These are phyloP conservation scores for Zalaria sp. DNA, from an alignment of 2,329 filamentous ascomycete genomes.

Conservation along the genomic window DNA sequence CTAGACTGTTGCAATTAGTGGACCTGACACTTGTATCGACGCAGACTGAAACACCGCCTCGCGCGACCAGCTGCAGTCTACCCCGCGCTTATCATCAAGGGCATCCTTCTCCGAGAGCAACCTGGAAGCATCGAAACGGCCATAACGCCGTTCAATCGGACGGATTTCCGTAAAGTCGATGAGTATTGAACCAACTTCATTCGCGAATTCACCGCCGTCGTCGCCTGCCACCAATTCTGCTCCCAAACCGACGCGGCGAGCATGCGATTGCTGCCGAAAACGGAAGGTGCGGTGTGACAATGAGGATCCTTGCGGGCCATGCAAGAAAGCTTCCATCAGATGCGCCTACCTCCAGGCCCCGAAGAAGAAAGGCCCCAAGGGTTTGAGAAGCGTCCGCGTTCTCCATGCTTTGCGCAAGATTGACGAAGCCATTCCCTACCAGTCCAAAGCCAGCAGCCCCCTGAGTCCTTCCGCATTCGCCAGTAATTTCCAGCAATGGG, in stretches of 20 bases:
- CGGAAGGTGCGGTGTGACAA: slow-evolving; percentile 21
- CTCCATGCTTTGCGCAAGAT: slow-evolving; percentile 19
- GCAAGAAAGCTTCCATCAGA: slow-evolving; percentile 19
- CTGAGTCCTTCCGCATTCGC: slow-evolving; percentile 8
- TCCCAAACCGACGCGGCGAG: slow-evolving; percentile 15
- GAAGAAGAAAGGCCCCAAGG: slow-evolving; percentile 23
- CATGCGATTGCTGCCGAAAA: slow-evolving; percentile 23
- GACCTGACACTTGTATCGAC: too few species aligned
- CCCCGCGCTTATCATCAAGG: too few species aligned
- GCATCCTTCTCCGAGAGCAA: too few species aligned
- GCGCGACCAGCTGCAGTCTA: too few species aligned
- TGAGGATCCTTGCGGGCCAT: slow-evolving; percentile 18
- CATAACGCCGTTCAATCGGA: too few species aligned
- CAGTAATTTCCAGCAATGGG: slow-evolving; percentile 4
- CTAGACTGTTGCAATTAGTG: too few species aligned
- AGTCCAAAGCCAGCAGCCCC: slow-evolving; percentile 10
- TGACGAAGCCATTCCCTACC: slow-evolving; percentile 13
- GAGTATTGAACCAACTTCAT: too few species aligned
- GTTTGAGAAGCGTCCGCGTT: slow-evolving; percentile 18
- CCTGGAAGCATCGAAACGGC: too few species aligned
- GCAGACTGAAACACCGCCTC: too few species aligned
- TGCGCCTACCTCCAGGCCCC: slow-evolving; percentile 21
- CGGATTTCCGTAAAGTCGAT: too few species aligned
- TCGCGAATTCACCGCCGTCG: neutral
- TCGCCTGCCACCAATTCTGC: neutral